These are phyloP conservation scores for Torulaspora globosa DNA, from an alignment of 1,139 yeast genomes.

Conservation along the genomic window DNA sequence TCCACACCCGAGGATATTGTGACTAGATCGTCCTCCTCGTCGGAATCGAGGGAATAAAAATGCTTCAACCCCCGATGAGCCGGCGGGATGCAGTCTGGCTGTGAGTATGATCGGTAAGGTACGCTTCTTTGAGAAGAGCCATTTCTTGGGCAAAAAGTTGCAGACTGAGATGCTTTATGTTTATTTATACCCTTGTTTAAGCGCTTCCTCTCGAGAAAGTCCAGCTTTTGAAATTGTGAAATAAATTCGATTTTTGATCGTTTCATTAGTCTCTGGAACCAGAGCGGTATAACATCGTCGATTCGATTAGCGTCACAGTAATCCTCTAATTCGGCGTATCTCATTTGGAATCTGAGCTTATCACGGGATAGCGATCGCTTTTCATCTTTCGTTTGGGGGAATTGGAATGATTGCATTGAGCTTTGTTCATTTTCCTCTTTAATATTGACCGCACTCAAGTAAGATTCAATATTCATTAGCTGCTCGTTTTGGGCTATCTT, in stretches of 20 bases:
- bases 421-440: conserved; percentile 26
- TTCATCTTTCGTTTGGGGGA: conserved; percentile 20
- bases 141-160: background rate
- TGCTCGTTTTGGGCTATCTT: conserved; percentile 47
- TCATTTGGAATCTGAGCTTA: conserved; percentile 30
- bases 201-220: conserved; percentile 41
- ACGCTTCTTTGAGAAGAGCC: background rate
- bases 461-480: conserved; percentile 36
- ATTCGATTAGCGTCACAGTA: conserved; percentile 17
- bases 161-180: conserved; percentile 8
- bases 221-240: conserved; percentile 40
- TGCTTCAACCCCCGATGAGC: conserved; percentile 13
- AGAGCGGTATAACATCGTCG: conserved; percentile 37
- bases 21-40: conserved; percentile 35
- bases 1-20: conserved; percentile 68
- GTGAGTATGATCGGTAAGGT: conserved; percentile 25
- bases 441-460: conserved; percentile 32
- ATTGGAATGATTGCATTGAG: conserved; percentile 22
- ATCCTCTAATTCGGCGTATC: conserved; percentile 21
- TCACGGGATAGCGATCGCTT: conserved; percentile 11
- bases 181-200: conserved; percentile 29
- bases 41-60: conserved; percentile 21
- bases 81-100: conserved; percentile 19
- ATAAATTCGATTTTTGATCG: conserved; percentile 34
- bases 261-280: conserved; percentile 39